Evolutionary conservation across 2,329 filamentous ascomycete species (phyloP).

Genomic region (Ceratocystis colombiana): DNA sequence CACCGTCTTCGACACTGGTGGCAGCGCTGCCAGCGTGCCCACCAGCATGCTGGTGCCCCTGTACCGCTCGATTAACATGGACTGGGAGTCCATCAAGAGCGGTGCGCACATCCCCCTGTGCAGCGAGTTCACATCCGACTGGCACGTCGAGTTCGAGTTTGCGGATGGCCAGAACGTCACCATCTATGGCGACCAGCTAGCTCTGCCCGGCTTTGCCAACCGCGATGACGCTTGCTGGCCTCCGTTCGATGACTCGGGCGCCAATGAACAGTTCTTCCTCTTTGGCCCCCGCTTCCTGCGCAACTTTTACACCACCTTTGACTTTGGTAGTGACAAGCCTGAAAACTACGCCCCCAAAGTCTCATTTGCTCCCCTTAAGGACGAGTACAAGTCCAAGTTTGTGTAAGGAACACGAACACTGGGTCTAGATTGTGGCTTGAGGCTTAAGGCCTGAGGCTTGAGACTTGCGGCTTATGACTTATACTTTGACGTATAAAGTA

Average conservation of each 20-base stretch:
- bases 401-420: not conserved
- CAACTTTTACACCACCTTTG: constrained; percentile 33
- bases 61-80: constrained; percentile 33
- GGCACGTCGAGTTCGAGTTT: constrained; percentile 32
- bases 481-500: not conserved
- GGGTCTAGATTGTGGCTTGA: not conserved
- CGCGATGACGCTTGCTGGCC: constrained; percentile 33
- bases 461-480: not conserved
- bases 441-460: not conserved
- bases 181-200: constrained; percentile 32
- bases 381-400: constrained; percentile 20
- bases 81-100: constrained; percentile 31
- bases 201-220: constrained; percentile 32
- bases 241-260: constrained; percentile 30
- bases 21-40: constrained; percentile 30
- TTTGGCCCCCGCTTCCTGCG: constrained; percentile 30
- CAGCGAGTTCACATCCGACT: constrained; percentile 33
- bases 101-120: constrained; percentile 32
- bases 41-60: constrained; percentile 28
- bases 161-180: constrained; percentile 30
- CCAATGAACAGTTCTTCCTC: constrained; percentile 29
- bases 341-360: constrained; percentile 25
- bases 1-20: constrained; percentile 33
- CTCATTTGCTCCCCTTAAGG: constrained; percentile 29
- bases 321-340: constrained; percentile 29